A percentile compares a stretch with the other conserved stretches of the same genome.
phyloP scores from a whole-genome alignment of 2,329 filamentous ascomycete genomes.

The Paraconiothyrium sp. region DNA sequence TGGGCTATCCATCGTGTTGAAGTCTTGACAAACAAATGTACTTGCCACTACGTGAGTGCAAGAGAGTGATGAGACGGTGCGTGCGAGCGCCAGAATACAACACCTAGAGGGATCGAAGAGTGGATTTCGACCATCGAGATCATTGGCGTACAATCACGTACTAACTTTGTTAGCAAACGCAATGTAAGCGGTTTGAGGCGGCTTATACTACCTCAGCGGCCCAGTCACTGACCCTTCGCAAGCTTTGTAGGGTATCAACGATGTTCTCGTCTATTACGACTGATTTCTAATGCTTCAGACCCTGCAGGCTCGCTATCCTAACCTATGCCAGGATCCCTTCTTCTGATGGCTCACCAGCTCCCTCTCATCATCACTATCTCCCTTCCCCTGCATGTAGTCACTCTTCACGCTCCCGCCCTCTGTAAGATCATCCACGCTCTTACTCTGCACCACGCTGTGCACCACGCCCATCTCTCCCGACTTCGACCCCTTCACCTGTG shows the following conservation, averaged over 20 bases:
- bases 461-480: background rate
- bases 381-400: slow-evolving; percentile 8
- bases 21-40: too few relatives aligned
- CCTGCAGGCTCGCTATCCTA: background rate
- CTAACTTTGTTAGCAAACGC: too few relatives aligned
- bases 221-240: too few relatives aligned
- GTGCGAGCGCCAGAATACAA: too few relatives aligned
- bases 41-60: too few relatives aligned
- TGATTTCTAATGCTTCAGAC: background rate
- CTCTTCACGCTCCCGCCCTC: slow-evolving; percentile 16
- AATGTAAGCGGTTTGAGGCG: too few relatives aligned
- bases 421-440: slow-evolving; percentile 16
- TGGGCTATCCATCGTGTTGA: too few relatives aligned
- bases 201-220: too few relatives aligned
- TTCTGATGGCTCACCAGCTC: slow-evolving; percentile 5
- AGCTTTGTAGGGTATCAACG: background rate
- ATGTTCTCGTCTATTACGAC: background rate
- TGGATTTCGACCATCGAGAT: too few relatives aligned
- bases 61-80: too few relatives aligned
- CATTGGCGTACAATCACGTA: too few relatives aligned
- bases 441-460: slow-evolving; percentile 14
- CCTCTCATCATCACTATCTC: slow-evolving; percentile 15
- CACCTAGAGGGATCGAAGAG: too few relatives aligned
- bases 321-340: slow-evolving; percentile 3
- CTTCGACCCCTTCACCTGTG: background rate